Base-by-base conservation (phyloP, 345 rosid species). In the Eutrema japonicum region DNA sequence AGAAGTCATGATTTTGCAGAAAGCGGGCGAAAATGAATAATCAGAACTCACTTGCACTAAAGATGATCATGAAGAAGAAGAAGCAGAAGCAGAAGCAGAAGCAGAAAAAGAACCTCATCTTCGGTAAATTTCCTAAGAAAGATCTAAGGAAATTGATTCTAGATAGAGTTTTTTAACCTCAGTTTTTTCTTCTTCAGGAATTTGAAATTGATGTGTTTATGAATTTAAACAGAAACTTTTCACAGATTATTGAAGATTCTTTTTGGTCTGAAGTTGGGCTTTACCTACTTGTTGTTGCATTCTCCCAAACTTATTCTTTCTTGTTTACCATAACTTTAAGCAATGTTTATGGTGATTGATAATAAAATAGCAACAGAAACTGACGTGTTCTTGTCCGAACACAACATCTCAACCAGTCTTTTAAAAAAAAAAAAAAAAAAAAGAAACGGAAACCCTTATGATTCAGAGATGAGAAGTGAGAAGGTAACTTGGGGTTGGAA, bases 231-330 rank as follows among this genome's bases (percentile, higher is more conserved):
- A 58, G 33, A 66, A 61, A 64, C 30, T 43, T 66, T 64, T 36
- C 47, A 10, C 10, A 68, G 48, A 47, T 37, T 77, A 64, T 22
- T 40, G 43, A 48, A 2, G 61, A 50, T 55, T 5, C 47, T 60
- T 33, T 67, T n/a, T 56, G 10, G 57, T 71, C 47, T 38, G 64
- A 62, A 67, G 65, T 57, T 27, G 41, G 79, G 68, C 66, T 80
- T 68, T 71, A 85, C 87, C 91, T 54, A 86, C 85, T 80, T 83
- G 84, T 86, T 66, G 90, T 82, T 91, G 77, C 73, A 53, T 58
- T 47, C 70, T 48, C 73, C 73, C 69, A 53, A 77, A 66, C 64
- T 13, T 77, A 64, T 60, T 73, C 70, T 43, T 56, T 50, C 37
- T 37, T 49, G 48, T 47, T 88, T 84, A 46, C 92, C 80, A 71